phyloP scores from a whole-genome alignment of 1,284 basidiomycete genomes.

The Leccinum subspadiceum region DNA sequence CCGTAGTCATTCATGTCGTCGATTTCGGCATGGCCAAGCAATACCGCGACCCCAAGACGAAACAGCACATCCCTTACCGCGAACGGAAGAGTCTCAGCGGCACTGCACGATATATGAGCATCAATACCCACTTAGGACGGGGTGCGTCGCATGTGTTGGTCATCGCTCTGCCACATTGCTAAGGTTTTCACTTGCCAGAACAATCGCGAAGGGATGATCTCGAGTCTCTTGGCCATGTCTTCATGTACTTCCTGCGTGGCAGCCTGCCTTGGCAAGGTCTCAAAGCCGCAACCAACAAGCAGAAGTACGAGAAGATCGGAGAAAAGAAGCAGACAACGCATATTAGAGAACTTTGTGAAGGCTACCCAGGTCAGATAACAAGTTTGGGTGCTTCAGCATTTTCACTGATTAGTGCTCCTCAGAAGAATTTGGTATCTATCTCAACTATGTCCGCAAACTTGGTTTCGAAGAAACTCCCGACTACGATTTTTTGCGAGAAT shows the following conservation, averaged over 20 bases:
- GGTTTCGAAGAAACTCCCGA: conserved; percentile 97
- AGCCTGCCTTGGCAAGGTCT: conserved; percentile 95
- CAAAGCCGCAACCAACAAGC: conserved; percentile 97
- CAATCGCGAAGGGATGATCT: conserved; percentile 90
- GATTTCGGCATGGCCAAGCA: conserved; percentile 99
- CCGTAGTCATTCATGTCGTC: conserved; percentile 78
- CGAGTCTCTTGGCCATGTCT: conserved; percentile 94
- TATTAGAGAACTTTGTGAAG: conserved; percentile 93
- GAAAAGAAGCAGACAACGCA: conserved; percentile 97
- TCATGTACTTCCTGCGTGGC: conserved; percentile 97
- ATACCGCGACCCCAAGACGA: conserved; percentile 97
- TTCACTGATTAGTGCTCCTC: conserved; percentile 63
- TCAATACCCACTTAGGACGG: conserved; percentile 96
- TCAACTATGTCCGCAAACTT: conserved; percentile 95
- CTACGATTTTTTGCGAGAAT: conserved; percentile 94
- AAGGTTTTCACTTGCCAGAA: conserved; percentile 35
- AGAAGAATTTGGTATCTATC: conserved; percentile 96
- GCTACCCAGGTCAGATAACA: conserved; percentile 79
- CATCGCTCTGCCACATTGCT: background rate
- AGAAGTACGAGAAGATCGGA: conserved; percentile 98
- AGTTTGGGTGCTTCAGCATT: conserved; percentile 74
- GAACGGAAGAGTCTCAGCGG: conserved; percentile 98
- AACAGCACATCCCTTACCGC: conserved; percentile 96
- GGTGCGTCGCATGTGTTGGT: conserved; percentile 31
- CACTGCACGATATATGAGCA: conserved; percentile 97